A percentile compares a stretch with the other conserved stretches of the same genome.
Conservation (phyloP, 75 land plant species). For the Azolla pinnata region DNA sequence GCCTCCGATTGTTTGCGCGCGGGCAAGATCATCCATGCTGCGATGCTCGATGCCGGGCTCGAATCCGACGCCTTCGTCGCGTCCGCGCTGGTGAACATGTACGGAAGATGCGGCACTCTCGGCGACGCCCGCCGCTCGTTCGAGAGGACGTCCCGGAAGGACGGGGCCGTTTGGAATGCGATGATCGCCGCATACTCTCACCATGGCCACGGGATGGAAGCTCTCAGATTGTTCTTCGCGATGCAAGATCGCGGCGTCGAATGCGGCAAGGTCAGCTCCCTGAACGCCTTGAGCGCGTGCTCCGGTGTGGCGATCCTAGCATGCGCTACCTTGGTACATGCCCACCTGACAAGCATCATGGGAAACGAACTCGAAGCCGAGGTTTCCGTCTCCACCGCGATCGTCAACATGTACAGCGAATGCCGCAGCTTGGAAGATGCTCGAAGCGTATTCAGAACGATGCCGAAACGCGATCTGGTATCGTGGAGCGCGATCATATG, state of each 20-base stretch:
- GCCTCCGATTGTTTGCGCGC: too few species aligned
- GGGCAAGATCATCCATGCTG: too few species aligned
- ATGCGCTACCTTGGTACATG: too few species aligned
- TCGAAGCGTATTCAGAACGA: slow-evolving; percentile 12
- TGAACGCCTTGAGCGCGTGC: too few species aligned
- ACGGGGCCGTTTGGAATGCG: background rate
- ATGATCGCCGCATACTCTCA: slow-evolving; percentile 6
- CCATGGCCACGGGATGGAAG: slow-evolving; percentile 22
- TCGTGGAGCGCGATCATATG: slow-evolving; percentile 42
- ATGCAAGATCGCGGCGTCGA: slow-evolving; percentile 19
- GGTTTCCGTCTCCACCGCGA: background rate
- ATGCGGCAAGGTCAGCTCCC: too few species aligned
- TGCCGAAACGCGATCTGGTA: slow-evolving; percentile 18
- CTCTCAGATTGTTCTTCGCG: slow-evolving; percentile 17
- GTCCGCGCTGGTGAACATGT: slow-evolving; percentile 7
- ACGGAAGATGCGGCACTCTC: slow-evolving; percentile 3
- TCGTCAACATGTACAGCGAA: slow-evolving; percentile 17
- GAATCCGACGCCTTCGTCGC: too few species aligned
- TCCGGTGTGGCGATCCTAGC: too few species aligned
- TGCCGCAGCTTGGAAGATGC: slow-evolving; percentile 11
- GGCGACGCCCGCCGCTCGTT: background rate
- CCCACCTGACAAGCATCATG: too few species aligned
- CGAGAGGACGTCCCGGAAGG: background rate
- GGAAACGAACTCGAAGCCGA: too few species aligned
- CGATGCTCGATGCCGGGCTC: too few species aligned